phyloP scores from a whole-genome alignment of 1,284 basidiomycete genomes.

The Ceratobasidium sp. region DNA sequence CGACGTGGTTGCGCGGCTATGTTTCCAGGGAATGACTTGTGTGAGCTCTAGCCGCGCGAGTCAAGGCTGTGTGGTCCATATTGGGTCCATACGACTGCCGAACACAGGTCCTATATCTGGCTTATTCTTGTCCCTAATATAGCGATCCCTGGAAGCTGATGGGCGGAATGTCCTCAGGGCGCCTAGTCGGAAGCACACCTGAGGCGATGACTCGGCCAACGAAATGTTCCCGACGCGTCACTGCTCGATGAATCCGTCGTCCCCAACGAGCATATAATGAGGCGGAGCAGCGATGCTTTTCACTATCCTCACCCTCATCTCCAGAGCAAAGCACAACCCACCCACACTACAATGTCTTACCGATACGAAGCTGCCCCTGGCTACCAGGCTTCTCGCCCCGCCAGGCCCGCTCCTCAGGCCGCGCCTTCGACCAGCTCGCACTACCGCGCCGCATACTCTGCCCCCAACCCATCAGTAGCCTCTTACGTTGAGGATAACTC shows the following conservation, averaged over 20 bases:
- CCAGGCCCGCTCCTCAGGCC: background rate
- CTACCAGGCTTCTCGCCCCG: background rate
- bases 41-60: too few relatives aligned
- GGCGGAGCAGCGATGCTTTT: too few relatives aligned
- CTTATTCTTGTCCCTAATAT: background rate
- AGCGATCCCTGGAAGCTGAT: too few relatives aligned
- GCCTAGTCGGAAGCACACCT: too few relatives aligned
- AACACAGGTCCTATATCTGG: too few relatives aligned
- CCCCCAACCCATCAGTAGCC: background rate
- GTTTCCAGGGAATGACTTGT: too few relatives aligned
- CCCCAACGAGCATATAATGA: background rate
- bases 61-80: background rate
- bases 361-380: conserved; percentile 22
- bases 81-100: background rate
- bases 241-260: too few relatives aligned
- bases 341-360: conserved; percentile 7
- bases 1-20: too few relatives aligned
- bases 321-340: too few relatives aligned
- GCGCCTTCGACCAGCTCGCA: conserved; percentile 11
- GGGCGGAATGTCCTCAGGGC: too few relatives aligned
- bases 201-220: too few relatives aligned
- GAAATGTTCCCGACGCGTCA: background rate
- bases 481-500: background rate
- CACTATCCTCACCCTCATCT: background rate
- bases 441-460: background rate